These are phyloP conservation scores for Pseudofabraea citricarpa DNA, from an alignment of 2,329 filamentous ascomycete genomes.

Conservation along the genomic window DNA sequence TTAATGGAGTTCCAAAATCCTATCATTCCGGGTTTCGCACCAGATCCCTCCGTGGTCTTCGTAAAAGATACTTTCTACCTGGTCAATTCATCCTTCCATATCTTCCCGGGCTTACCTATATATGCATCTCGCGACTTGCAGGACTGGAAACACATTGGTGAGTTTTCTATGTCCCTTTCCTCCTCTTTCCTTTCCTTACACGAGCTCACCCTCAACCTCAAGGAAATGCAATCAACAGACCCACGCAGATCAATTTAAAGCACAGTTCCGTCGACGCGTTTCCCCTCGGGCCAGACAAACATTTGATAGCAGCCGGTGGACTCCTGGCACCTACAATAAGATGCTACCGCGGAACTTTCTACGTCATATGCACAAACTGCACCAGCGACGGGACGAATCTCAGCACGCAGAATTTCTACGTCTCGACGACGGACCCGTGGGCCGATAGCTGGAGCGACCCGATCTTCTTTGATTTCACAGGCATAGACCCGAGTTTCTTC, in stretches of 20 bases:
- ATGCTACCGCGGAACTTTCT: constrained; percentile 26
- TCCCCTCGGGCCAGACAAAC: constrained; percentile 9
- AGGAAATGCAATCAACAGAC: constrained; percentile 34
- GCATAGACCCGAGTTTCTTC: constrained; percentile 58
- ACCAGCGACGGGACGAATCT: constrained; percentile 1
- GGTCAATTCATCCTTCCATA: constrained; percentile 55
- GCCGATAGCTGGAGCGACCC: constrained; percentile 50
- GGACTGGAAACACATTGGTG: constrained; percentile 15
- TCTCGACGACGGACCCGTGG: constrained; percentile 14
- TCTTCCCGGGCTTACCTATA: constrained; percentile 48
- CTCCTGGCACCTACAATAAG: constrained; percentile 32
- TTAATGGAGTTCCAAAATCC: constrained; percentile 16
- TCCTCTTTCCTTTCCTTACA: neutral
- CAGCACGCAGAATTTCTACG: constrained; percentile 17
- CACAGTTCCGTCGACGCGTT: constrained; percentile 7
- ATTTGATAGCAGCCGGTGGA: constrained; percentile 25
- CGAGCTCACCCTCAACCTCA: neutral
- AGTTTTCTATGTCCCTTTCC: neutral
- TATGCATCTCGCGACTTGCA: constrained; percentile 30
- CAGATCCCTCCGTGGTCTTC: constrained; percentile 26
- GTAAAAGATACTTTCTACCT: constrained; percentile 27
- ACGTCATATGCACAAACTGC: constrained; percentile 26
- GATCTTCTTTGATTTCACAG: constrained; percentile 53
- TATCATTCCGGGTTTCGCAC: constrained; percentile 28
- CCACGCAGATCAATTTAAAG: constrained; percentile 35